phyloP scores from a whole-genome alignment of 495 filamentous ascomycete species.

The Talaromyces thailandensis region DNA sequence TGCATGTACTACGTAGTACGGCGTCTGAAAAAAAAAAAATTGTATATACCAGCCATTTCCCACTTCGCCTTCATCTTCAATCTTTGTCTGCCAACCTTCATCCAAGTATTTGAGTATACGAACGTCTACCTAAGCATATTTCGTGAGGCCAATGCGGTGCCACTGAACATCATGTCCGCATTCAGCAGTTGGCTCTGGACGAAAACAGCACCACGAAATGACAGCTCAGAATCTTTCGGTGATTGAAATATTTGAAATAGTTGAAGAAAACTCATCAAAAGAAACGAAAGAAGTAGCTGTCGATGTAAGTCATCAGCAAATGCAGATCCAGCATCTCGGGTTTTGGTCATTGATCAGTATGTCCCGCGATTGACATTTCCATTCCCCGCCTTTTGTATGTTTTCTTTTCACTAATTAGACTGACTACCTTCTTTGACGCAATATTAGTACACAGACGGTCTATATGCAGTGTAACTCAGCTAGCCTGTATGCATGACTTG shows the following conservation, averaged over 20 bases:
- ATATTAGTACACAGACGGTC: not conserved
- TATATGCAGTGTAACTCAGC: slow-evolving; percentile 1
- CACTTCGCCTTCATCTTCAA: not conserved
- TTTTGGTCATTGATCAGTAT: not conserved
- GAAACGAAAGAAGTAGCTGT: not conserved
- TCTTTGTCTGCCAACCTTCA: not conserved
- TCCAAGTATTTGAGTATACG: not conserved
- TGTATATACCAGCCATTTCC: not conserved
- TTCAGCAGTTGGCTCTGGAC: not conserved
- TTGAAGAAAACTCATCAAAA: not conserved
- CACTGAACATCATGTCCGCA: not conserved
- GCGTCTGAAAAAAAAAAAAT: not conserved
- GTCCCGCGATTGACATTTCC: not conserved
- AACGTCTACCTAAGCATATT: not conserved
- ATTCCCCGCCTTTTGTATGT: not conserved
- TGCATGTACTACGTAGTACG: not conserved
- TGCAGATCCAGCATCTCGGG: not conserved
- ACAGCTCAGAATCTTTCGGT: not conserved
- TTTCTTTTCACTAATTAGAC: too few relatives aligned
- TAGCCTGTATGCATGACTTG: not conserved
- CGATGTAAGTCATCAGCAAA: not conserved
- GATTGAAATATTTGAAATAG: not conserved
- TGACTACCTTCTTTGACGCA: not conserved
- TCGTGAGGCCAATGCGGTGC: not conserved
- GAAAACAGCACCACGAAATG: not conserved